Conservation (phyloP, 371 early-diverging fungal species). For the Blakeslea trispora region DNA sequence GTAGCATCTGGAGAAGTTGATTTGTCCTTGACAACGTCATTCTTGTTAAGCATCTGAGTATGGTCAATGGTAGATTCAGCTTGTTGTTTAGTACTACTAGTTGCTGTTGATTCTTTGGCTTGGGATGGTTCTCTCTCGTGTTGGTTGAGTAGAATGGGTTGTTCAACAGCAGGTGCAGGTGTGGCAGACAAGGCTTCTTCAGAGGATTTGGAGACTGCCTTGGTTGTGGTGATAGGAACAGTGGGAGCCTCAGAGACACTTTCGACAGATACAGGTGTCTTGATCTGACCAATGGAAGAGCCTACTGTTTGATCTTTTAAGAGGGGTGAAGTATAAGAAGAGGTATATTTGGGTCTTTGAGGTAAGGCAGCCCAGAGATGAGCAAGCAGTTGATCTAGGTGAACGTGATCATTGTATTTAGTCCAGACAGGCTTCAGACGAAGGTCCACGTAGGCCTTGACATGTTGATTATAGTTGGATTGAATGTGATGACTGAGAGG, state of each 20-base stretch:
- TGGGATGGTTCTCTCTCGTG: too few relatives aligned
- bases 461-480: background rate
- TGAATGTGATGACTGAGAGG: background rate
- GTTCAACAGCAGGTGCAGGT: background rate
- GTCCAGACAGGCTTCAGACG: conserved; percentile 1
- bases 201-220: background rate
- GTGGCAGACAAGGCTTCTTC: background rate
- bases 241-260: background rate
- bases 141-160: too few relatives aligned
- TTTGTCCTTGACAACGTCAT: background rate
- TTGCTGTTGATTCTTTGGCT: too few relatives aligned
- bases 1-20: background rate
- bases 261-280: background rate
- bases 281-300: conserved; percentile 4
- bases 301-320: background rate
- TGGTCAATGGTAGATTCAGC: too few relatives aligned
- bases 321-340: background rate
- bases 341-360: background rate
- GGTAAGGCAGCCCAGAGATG: background rate
- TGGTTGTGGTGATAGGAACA: background rate
- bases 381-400: background rate
- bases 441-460: background rate
- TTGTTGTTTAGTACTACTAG: too few relatives aligned
- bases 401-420: background rate
- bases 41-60: background rate